Conservation (phyloP, 768 basidiomycete genomes). For the Suillus alpinus region DNA sequence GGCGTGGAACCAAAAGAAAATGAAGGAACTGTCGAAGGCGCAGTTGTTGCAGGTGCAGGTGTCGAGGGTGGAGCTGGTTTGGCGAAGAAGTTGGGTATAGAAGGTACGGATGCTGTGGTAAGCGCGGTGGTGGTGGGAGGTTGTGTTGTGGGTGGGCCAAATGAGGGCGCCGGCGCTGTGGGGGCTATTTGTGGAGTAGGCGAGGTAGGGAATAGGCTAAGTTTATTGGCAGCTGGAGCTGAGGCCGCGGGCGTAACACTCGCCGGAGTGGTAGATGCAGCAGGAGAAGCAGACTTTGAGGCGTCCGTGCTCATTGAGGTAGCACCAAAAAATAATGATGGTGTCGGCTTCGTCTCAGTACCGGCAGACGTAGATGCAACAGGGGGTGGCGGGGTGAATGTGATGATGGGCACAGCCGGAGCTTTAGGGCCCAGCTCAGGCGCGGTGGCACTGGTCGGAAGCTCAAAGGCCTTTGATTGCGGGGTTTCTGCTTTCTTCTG, state of each 20-base stretch:
- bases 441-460: slow-evolving; percentile 22
- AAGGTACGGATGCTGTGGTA: slow-evolving; percentile 1
- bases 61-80: slow-evolving; percentile 21
- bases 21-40: slow-evolving; percentile 7
- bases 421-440: slow-evolving; percentile 21
- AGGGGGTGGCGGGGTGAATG: slow-evolving; percentile 23
- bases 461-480: slow-evolving; percentile 34
- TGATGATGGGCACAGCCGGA: slow-evolving; percentile 25
- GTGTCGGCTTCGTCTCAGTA: slow-evolving; percentile 14
- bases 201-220: slow-evolving; percentile 8
- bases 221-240: slow-evolving; percentile 8
- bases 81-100: slow-evolving; percentile 7
- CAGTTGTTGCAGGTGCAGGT: slow-evolving; percentile 6
- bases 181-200: slow-evolving; percentile 10
- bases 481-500: slow-evolving; percentile 38
- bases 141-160: slow-evolving; percentile 15
- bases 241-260: slow-evolving; percentile 15
- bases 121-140: slow-evolving; percentile 5
- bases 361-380: slow-evolving; percentile 1
- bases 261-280: slow-evolving; percentile 16
- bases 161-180: slow-evolving; percentile 13
- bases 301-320: slow-evolving; percentile 8
- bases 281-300: slow-evolving; percentile 3
- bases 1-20: background rate
- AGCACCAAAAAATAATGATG: slow-evolving; percentile 13